A percentile compares a stretch with the other conserved stretches of the same genome.
Evolutionary conservation across 805 yeast species (phyloP).

Genomic region (Candida ipomoeae): DNA sequence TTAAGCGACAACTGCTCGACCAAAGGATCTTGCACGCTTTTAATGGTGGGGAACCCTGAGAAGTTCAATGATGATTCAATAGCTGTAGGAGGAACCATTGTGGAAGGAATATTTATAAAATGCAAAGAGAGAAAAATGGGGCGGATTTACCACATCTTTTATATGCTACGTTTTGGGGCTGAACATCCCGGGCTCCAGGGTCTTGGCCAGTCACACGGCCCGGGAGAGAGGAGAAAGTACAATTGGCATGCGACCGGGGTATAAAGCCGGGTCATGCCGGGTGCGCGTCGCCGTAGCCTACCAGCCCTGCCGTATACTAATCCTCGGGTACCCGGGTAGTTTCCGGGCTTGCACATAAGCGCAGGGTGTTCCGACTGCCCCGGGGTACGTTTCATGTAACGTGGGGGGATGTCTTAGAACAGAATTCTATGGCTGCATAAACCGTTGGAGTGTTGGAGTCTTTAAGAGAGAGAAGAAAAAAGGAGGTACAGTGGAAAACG

Average conservation of each 20-base stretch:
- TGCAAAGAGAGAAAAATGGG: not conserved
- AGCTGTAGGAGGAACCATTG: slow-evolving; percentile 44
- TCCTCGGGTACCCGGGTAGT: slow-evolving; percentile 4
- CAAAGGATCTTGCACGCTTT: slow-evolving; percentile 38
- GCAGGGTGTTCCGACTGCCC: slow-evolving; percentile 1
- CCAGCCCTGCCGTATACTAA: not conserved
- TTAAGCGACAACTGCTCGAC: slow-evolving; percentile 44
- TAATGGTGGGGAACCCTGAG: slow-evolving; percentile 36
- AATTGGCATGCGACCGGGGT: slow-evolving; percentile 10
- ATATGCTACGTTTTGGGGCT: slow-evolving; percentile 5
- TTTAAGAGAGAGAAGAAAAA: no score
- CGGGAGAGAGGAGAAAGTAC: slow-evolving; percentile 12
- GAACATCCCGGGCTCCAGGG: slow-evolving; percentile 7
- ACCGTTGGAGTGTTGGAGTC: no score
- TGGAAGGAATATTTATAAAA: slow-evolving; percentile 3
- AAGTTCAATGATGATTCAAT: slow-evolving; percentile 43
- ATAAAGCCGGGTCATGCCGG: slow-evolving; percentile 11
- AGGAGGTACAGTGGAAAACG: no score
- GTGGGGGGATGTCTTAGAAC: no score
- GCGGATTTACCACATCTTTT: slow-evolving; percentile 11
- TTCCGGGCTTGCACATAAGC: not conserved
- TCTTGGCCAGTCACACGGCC: slow-evolving; percentile 1
- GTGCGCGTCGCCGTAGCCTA: slow-evolving; percentile 3
- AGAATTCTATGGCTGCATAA: no score
- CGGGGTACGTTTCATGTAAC: not conserved